Conservation (phyloP, 306 rosid species). For the Prunus salicina region DNA sequence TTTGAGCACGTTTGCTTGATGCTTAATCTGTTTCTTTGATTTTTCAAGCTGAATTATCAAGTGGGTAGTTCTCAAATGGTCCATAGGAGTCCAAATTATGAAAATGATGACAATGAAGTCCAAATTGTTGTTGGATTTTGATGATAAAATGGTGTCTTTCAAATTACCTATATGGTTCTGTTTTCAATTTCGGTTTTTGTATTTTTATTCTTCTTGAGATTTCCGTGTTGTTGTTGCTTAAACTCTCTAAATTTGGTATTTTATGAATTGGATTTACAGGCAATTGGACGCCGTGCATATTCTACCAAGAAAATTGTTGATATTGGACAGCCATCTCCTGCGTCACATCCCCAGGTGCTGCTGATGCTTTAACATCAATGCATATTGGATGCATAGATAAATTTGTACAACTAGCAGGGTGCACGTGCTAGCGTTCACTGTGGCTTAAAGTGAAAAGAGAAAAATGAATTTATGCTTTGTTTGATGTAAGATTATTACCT, state of each 20-base stretch:
- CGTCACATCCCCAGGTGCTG: slow-evolving; percentile 78
- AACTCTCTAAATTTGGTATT: slow-evolving; percentile 1
- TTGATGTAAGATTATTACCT: not conserved
- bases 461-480: not conserved
- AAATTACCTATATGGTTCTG: not conserved
- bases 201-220: not conserved
- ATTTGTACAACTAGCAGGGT: no score
- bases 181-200: not conserved
- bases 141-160: slow-evolving; percentile 4
- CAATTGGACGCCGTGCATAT: slow-evolving; percentile 46
- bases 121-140: not conserved
- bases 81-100: not conserved
- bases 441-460: not conserved
- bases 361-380: slow-evolving; percentile 6
- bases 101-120: not conserved
- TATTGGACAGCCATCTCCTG: slow-evolving; percentile 83
- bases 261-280: slow-evolving; percentile 39
- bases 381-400: not conserved
- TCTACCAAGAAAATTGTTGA: slow-evolving; percentile 47
- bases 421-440: not conserved
- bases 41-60: slow-evolving; percentile 7
- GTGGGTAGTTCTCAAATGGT: not conserved
- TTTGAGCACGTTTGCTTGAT: no score
- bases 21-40: not conserved
- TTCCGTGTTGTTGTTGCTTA: not conserved